These are phyloP conservation scores for Coffea humblotiana DNA, from an alignment of 305 asterid genomes.

Conservation along the genomic window DNA sequence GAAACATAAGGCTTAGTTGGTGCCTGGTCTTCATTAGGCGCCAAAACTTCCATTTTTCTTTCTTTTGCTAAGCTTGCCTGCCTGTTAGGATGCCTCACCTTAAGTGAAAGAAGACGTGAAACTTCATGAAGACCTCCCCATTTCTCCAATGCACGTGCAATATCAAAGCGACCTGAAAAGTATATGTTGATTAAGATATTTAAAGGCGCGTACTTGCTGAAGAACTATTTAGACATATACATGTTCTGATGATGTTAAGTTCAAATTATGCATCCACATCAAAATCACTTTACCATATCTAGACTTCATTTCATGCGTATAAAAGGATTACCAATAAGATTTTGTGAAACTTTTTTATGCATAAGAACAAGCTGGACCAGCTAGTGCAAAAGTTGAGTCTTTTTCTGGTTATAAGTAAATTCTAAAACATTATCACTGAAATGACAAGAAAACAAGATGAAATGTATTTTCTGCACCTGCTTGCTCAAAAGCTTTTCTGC, in stretches of 20 bases:
- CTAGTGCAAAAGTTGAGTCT: no score
- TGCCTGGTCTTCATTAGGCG: conserved; percentile 33
- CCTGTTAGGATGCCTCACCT: conserved; percentile 80
- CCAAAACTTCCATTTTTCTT: conserved; percentile 43
- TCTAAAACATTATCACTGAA: not conserved
- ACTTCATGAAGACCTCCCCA: conserved; percentile 99
- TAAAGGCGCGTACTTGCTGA: not conserved
- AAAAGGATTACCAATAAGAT: not conserved
- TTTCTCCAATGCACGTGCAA: conserved; percentile 91
- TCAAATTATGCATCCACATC: not conserved
- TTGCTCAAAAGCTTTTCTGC: conserved; percentile 91
- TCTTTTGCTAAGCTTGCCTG: conserved; percentile 54
- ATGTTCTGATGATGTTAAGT: no score
- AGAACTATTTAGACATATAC: not conserved
- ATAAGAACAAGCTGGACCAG: no score
- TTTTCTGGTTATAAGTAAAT: no score
- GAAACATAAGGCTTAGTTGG: conserved; percentile 48
- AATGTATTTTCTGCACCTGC: conserved; percentile 49
- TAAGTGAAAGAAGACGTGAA: conserved; percentile 76
- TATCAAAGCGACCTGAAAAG: conserved; percentile 71
- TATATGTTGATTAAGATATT: not conserved
- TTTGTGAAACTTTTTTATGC: no score
- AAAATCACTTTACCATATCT: not conserved
- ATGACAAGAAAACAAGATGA: not conserved
- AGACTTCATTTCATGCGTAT: not conserved